Conservation (phyloP, 768 basidiomycete genomes). For the Podaxis mareebaensis region DNA sequence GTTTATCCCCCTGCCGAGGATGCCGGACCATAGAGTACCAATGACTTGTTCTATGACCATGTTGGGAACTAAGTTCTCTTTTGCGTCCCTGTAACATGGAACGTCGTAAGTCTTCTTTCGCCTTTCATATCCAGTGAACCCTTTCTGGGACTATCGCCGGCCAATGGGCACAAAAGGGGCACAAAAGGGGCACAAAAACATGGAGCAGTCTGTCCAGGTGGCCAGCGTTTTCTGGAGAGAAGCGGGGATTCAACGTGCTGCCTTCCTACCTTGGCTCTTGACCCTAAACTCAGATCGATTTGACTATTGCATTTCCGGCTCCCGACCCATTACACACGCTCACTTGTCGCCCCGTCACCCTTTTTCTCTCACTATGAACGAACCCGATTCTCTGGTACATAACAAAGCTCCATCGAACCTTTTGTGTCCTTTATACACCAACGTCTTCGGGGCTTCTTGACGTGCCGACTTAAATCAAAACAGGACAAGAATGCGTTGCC, state of each 20-base stretch:
- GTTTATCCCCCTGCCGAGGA: neutral
- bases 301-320: neutral
- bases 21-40: neutral
- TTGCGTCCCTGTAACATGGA: neutral
- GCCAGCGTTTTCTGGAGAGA: neutral
- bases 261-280: constrained; percentile 6
- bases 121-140: neutral
- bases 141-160: neutral
- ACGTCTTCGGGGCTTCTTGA: too few species aligned
- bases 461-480: too few species aligned
- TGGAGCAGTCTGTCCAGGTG: constrained; percentile 5
- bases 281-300: neutral
- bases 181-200: neutral
- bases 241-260: neutral
- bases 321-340: neutral
- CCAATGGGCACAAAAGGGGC: neutral
- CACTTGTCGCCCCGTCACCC: neutral
- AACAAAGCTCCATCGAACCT: too few species aligned
- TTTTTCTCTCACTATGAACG: neutral
- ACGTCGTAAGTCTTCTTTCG: neutral
- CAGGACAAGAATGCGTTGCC: too few species aligned
- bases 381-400: neutral
- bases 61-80: neutral
- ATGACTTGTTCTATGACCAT: neutral
- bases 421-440: too few species aligned